Conservation (phyloP, 1,284 basidiomycete species). For the Irpex sp. region DNA sequence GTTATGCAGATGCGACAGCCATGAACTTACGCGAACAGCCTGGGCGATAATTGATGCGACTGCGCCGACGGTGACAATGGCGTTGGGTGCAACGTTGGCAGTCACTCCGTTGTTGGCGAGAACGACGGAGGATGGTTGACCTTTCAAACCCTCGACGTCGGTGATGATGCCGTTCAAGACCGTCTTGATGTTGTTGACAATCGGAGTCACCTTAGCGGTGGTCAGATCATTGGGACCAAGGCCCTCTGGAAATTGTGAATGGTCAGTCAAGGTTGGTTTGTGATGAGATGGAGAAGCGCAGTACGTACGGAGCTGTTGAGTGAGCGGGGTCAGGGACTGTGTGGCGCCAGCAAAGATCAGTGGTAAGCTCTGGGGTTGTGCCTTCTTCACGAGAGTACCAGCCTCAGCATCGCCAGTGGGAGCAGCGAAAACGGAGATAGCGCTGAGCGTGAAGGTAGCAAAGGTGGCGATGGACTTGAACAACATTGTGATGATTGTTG, state of each 20-base stretch:
- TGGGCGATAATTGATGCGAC: constrained; percentile 23
- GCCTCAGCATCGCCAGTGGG: constrained; percentile 4
- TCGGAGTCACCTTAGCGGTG: constrained; percentile 22
- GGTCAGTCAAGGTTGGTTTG: not conserved
- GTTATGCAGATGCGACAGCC: not conserved
- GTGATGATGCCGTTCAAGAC: constrained; percentile 27
- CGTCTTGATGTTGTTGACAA: constrained; percentile 28
- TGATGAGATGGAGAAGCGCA: not conserved
- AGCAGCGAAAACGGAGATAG: constrained; percentile 20
- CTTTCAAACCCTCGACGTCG: constrained; percentile 32
- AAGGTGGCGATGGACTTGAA: constrained; percentile 28
- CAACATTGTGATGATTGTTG: not conserved
- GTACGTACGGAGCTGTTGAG: constrained; percentile 29
- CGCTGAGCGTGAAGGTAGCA: constrained; percentile 33
- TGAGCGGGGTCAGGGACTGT: constrained; percentile 22
- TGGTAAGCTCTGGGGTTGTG: constrained; percentile 19
- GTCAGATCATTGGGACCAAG: constrained; percentile 15
- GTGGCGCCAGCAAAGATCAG: constrained; percentile 22
- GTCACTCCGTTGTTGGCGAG: constrained; percentile 30
- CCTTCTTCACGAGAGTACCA: constrained; percentile 12
- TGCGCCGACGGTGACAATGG: constrained; percentile 18
- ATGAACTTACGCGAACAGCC: constrained; percentile 21
- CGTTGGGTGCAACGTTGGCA: constrained; percentile 23
- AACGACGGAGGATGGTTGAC: constrained; percentile 25
- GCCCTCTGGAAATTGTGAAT: not conserved